Percentiles rank a stretch among this genome's conserved stretches.
phyloP scores from a whole-genome alignment of 441 rosid species.

The Pelargonium myrrhifolium region DNA sequence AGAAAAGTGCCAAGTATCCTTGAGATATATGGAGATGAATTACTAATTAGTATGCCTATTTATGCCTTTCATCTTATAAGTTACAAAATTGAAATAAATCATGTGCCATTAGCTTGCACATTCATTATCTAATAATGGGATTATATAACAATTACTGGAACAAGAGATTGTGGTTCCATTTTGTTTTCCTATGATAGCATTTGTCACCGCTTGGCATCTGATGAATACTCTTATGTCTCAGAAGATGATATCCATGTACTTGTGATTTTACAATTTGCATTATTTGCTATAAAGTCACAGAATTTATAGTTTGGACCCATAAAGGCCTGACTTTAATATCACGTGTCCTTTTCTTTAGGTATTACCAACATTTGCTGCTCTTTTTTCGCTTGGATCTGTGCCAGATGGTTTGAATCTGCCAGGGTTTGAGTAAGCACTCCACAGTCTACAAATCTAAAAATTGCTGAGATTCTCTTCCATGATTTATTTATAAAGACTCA shows the following conservation, averaged over 20 bases:
- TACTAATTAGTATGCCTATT: too few relatives aligned
- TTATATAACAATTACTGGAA: neutral
- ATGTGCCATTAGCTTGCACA: neutral
- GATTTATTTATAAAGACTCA: neutral
- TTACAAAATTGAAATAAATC: neutral
- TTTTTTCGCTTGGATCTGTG: conserved; percentile 34
- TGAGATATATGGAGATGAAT: neutral
- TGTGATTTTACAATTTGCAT: neutral
- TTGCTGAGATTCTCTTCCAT: neutral
- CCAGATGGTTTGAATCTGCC: conserved; percentile 35
- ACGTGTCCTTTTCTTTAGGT: conserved; percentile 36
- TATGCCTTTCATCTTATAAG: neutral
- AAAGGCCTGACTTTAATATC: neutral
- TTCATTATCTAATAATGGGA: neutral
- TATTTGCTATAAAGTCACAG: neutral
- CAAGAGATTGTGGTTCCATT: neutral
- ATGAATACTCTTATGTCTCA: neutral
- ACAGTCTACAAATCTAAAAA: neutral
- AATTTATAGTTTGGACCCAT: neutral
- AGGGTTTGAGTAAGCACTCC: conserved; percentile 52
- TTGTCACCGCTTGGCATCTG: neutral
- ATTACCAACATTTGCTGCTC: conserved; percentile 79
- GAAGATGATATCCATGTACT: neutral
- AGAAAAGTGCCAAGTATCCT: neutral
- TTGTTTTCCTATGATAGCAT: neutral